Conservation (phyloP, 1,284 basidiomycete genomes). For the Vanrija pseudolonga region DNA sequence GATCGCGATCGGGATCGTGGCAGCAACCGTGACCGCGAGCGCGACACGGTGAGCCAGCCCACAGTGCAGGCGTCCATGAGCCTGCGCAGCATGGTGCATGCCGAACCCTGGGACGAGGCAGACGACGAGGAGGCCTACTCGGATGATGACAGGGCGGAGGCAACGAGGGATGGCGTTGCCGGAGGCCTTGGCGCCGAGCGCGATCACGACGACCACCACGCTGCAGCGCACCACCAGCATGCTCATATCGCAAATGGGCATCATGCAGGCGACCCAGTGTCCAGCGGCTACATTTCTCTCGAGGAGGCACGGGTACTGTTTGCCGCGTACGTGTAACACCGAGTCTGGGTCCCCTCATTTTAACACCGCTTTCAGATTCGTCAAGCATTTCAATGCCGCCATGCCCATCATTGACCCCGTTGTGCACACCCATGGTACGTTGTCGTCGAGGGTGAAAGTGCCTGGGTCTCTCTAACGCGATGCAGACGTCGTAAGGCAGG, state of each 20-base stretch:
- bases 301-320: conserved; percentile 30
- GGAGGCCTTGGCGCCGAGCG: neutral
- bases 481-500: conserved; percentile 26
- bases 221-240: neutral
- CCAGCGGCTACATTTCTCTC: conserved; percentile 25
- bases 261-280: conserved; percentile 23
- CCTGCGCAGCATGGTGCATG: conserved; percentile 18
- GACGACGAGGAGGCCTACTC: conserved; percentile 13
- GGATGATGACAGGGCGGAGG: neutral
- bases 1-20: neutral
- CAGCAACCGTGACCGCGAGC: neutral
- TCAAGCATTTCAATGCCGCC: conserved; percentile 26
- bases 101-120: conserved; percentile 20
- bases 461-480: neutral
- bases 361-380: conserved; percentile 18
- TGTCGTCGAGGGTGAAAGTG: neutral
- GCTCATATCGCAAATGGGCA: neutral
- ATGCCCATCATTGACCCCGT: conserved; percentile 29
- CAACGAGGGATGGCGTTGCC: too few species aligned
- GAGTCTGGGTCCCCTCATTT: neutral
- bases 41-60: neutral
- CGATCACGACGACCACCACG: neutral
- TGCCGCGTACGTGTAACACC: conserved; percentile 20
- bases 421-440: conserved; percentile 23
- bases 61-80: conserved; percentile 11